Percentiles rank a stretch among this genome's conserved stretches.
Evolutionary conservation across 495 filamentous ascomycete genomes (phyloP).

Genomic region (Pseudevernia furfuracea): DNA sequence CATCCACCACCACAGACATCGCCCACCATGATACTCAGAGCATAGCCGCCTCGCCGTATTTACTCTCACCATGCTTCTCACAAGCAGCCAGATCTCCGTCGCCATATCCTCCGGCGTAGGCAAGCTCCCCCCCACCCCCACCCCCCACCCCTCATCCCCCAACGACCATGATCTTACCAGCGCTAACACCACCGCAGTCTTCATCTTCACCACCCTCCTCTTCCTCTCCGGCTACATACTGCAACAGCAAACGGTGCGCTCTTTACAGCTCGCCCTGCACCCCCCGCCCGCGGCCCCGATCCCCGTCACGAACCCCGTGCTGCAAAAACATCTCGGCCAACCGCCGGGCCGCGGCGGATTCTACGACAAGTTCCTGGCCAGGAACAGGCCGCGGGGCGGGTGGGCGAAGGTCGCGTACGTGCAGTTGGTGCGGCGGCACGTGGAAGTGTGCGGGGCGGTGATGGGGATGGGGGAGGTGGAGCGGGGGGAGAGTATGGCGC

Average conservation of each 20-base stretch:
- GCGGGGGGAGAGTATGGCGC: conserved; percentile 35
- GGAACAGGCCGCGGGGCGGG: conserved; percentile 32
- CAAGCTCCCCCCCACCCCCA: conserved; percentile 1
- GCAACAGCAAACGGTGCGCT: conserved; percentile 60
- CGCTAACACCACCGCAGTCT: conserved; percentile 28
- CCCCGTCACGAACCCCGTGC: conserved; percentile 18
- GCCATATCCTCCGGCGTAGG: conserved; percentile 26
- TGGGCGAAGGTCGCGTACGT: conserved; percentile 37
- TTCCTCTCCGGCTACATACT: conserved; percentile 66
- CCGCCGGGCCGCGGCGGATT: conserved; percentile 25
- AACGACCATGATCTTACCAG: not conserved
- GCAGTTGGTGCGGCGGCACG: conserved; percentile 36
- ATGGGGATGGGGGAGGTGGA: conserved; percentile 41
- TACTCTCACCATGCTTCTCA: conserved; percentile 23
- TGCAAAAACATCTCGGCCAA: conserved; percentile 26
- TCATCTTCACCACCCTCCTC: conserved; percentile 55
- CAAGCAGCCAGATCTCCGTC: conserved; percentile 28
- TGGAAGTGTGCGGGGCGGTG: conserved; percentile 39
- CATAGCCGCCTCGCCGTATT: not conserved
- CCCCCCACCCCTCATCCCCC: not conserved
- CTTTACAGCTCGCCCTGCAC: conserved; percentile 52
- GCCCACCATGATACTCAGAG: conserved; percentile 1
- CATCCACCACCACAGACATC: not conserved
- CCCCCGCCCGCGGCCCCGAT: conserved; percentile 28
- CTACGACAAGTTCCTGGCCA: conserved; percentile 31